Percentiles rank a stretch among this genome's conserved stretches.
Evolutionary conservation across 352 stramenopile genomes (phyloP).

Genomic region (Pythium angustatum): DNA sequence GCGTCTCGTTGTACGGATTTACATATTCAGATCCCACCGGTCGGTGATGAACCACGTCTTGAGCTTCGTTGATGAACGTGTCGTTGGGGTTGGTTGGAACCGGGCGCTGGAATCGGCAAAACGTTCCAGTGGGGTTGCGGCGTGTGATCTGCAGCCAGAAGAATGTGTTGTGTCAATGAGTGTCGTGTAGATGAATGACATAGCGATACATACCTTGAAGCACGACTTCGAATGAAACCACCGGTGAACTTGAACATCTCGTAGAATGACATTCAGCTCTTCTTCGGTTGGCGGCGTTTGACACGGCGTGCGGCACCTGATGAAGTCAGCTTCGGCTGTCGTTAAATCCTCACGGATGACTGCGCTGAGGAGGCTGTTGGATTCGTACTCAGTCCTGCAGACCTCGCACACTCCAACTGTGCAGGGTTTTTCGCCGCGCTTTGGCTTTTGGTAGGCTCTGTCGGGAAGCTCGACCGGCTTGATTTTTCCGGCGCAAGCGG

Average conservation of each 20-base stretch:
- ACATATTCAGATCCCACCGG: conserved; percentile 20
- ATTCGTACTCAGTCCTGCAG: too few species aligned
- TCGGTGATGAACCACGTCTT: background rate
- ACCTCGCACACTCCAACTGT: too few species aligned
- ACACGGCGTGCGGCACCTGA: too few species aligned
- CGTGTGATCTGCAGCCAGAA: background rate
- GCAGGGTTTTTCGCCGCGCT: too few species aligned
- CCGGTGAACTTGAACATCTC: background rate
- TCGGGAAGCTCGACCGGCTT: too few species aligned
- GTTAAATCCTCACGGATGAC: too few species aligned
- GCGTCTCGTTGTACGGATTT: conserved; percentile 8
- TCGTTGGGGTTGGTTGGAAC: background rate
- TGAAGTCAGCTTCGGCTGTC: too few species aligned
- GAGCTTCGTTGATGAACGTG: background rate
- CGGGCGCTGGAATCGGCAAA: conserved; percentile 5
- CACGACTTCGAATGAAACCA: conserved; percentile 1
- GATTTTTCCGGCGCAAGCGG: too few species aligned
- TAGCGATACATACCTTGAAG: conserved; percentile 13
- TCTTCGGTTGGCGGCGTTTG: too few species aligned
- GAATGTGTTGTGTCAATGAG: background rate
- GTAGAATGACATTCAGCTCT: conserved; percentile 1
- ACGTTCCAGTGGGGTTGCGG: background rate
- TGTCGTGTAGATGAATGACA: background rate
- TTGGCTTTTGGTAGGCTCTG: too few species aligned
- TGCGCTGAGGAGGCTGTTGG: too few species aligned